A percentile compares a stretch with the other conserved stretches of the same genome.
phyloP scores from a whole-genome alignment of 106 monocot genomes.

The Xerophyta viscosa region DNA sequence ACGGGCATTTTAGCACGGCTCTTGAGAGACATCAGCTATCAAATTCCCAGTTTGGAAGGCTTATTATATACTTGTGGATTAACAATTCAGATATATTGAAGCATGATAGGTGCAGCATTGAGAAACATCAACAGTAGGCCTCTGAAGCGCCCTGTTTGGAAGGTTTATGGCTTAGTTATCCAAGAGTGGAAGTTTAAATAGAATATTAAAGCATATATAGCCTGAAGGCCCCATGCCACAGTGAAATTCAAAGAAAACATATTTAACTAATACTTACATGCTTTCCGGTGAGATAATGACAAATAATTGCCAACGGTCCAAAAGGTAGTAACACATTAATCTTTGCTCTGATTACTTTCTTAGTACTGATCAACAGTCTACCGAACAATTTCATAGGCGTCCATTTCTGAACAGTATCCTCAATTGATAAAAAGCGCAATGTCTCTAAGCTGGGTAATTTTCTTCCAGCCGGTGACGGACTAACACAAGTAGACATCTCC shows the following conservation, averaged over 20 bases:
- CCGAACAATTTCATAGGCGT: conserved; percentile 14
- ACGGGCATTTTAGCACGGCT: no score
- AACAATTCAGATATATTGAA: no score
- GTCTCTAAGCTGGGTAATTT: conserved; percentile 48
- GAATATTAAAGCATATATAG: neutral
- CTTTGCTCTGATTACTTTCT: conserved; percentile 74
- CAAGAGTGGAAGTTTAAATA: neutral
- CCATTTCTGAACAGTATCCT: conserved; percentile 34
- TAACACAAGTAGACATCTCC: conserved; percentile 19
- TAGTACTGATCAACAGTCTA: conserved; percentile 47
- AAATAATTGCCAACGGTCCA: conserved; percentile 79
- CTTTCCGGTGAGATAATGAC: conserved; percentile 75
- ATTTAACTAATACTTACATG: conserved; percentile 48
- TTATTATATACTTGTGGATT: no score
- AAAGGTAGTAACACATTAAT: conserved; percentile 89
- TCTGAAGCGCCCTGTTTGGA: neutral
- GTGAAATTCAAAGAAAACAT: neutral
- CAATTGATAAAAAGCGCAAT: conserved; percentile 50
- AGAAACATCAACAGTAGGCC: neutral
- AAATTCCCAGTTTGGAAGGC: no score
- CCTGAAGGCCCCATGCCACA: no score
- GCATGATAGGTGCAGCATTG: no score
- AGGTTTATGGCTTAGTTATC: neutral
- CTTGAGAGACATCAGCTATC: no score
- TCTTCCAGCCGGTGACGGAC: conserved; percentile 17